Evolutionary conservation across 805 yeast species (phyloP), one percentile per base, ranked within the genome.

Genomic region (Jamesozyma gamospora): DNA sequence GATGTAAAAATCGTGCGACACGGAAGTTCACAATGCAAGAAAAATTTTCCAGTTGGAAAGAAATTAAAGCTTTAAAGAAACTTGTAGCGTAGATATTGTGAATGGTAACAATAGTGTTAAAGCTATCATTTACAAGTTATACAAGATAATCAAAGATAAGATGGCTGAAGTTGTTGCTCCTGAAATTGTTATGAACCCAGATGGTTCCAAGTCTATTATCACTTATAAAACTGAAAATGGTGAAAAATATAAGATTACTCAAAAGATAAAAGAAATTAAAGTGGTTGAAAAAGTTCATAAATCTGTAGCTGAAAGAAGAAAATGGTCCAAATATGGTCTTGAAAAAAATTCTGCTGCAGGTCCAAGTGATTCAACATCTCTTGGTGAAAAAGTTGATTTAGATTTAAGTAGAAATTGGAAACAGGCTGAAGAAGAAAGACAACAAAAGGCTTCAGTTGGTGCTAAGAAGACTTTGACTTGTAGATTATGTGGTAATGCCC

Each of bases 401-500:
- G 75, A 78, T 56, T 71, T 90, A 51, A 80, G 84, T 41, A 74
- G 80, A 39, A 66, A 79, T 42, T 82, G 88, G 87, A 82, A 79
- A 59, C 82, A 79, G 58, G 70, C 74, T 48, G 88, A 79, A 58
- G 78, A 79, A 65, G 79, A 77, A 58, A 82, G 79, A 60, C 75
- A 59, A 33, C 65, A 66, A 46, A 71, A 71, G 53, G 68, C 65
- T 38, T 60, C 64, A 39, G 53, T 46, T 26, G 70, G 63, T 56
- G 65, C 63, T 54, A 65, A 66, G 60, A 63, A 63, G 60, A 66
- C 67, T 48, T 64, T 77, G 48, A 67, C 65, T 52, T 92, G 98
- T 76, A 84, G 96, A 75, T 68, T 74, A 40, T 92, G 99, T 81
- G 83, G 82, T 45, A 96, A 95, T 58, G 82, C 77, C 51, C 99